Evolutionary conservation across 192 early-diverging fungal genomes (phyloP).

Genomic region (Backusella circina): DNA sequence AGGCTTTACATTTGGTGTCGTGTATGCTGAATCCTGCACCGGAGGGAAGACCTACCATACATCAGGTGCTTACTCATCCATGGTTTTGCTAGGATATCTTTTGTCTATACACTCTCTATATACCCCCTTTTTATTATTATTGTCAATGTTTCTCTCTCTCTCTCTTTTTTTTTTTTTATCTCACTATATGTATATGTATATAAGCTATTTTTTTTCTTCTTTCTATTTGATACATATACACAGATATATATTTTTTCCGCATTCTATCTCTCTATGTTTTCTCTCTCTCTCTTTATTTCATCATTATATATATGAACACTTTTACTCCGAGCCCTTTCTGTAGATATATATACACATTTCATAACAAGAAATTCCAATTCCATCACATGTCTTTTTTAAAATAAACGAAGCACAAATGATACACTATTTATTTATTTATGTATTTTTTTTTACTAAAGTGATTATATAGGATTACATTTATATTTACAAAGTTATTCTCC

Average conservation of each 20-base stretch:
- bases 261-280: not conserved
- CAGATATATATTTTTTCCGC: not conserved
- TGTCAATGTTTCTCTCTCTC: not conserved
- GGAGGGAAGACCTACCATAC: constrained; percentile 53
- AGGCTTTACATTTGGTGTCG: constrained; percentile 55
- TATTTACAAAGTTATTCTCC: no score
- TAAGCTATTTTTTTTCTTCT: not conserved
- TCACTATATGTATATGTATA: no score
- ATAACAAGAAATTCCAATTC: not conserved
- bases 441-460: not conserved
- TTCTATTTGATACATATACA: not conserved
- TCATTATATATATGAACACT: no score
- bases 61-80: constrained; percentile 57
- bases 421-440: not conserved
- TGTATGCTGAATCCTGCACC: constrained; percentile 64
- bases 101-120: not conserved
- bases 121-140: not conserved
- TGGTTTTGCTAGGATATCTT: constrained; percentile 42
- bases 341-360: no score
- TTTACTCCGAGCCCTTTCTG: no score
- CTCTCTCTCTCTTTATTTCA: not conserved
- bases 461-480: not conserved
- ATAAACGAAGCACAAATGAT: not conserved
- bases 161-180: no score
- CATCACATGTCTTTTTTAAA: not conserved